phyloP scores from a whole-genome alignment of 768 basidiomycete genomes.

The Auricularia heimuer region DNA sequence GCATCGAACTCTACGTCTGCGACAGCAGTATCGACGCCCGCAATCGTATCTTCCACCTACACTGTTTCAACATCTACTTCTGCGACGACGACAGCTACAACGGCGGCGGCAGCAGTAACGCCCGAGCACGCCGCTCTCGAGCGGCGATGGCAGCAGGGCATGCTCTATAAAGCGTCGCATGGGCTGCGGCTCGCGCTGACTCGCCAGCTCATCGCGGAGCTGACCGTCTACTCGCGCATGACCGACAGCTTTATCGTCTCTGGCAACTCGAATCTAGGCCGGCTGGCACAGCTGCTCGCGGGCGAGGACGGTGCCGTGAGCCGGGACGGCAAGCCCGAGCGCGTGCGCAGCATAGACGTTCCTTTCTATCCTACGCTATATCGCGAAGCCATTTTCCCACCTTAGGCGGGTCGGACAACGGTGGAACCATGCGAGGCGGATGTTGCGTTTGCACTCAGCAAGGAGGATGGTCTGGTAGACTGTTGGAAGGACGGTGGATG shows the following conservation, averaged over 20 bases:
- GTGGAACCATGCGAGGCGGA: too few species aligned
- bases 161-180: background rate
- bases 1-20: background rate
- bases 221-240: constrained; percentile 1
- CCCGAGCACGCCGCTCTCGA: background rate
- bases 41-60: background rate
- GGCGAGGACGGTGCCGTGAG: background rate
- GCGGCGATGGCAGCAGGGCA: background rate
- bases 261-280: background rate
- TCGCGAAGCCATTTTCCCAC: background rate
- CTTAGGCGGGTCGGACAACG: too few species aligned
- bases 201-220: background rate
- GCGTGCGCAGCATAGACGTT: background rate
- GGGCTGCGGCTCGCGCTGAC: background rate
- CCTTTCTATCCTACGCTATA: background rate
- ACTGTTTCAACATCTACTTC: background rate
- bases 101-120: background rate
- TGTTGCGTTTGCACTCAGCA: too few species aligned
- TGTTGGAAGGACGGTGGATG: too few species aligned
- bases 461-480: too few species aligned
- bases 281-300: background rate
- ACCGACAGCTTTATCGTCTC: background rate
- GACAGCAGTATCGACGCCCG: background rate
- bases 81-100: background rate
- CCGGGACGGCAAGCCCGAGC: background rate